phyloP scores from a whole-genome alignment of 331 rosid genomes.

The Phaseolus coccineus region DNA sequence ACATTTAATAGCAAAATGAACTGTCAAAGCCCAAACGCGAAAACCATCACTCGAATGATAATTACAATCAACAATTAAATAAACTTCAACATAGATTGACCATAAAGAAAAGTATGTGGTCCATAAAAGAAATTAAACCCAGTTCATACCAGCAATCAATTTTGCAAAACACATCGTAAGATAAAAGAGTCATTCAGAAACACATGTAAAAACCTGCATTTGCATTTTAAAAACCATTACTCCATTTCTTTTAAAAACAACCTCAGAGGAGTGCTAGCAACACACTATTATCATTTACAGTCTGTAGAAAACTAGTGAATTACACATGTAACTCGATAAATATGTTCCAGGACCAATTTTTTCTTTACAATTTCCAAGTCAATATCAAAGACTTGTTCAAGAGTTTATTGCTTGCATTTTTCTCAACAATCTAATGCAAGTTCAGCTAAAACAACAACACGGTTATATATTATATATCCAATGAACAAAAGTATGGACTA shows the following conservation, averaged over 20 bases:
- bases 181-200: slow-evolving; percentile 1
- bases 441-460: not conserved
- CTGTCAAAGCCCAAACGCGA: slow-evolving; percentile 37
- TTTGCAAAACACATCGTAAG: not conserved
- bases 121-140: not conserved
- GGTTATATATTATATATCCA: not conserved
- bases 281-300: not conserved
- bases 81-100: slow-evolving; percentile 1
- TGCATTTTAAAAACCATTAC: slow-evolving; percentile 7
- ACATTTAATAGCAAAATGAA: slow-evolving; percentile 39
- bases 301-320: not conserved
- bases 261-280: not conserved
- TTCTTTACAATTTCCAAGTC: not conserved
- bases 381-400: not conserved
- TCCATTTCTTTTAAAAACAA: not conserved
- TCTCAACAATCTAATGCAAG: slow-evolving; percentile 19
- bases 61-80: slow-evolving; percentile 36
- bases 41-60: not conserved
- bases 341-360: not conserved
- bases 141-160: not conserved
- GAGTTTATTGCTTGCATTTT: not conserved
- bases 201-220: not conserved
- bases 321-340: not conserved
- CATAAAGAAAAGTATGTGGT: not conserved
- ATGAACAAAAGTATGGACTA: not conserved